These are phyloP conservation scores for Glomus cerebriforme DNA, from an alignment of 192 early-diverging fungal genomes.

Conservation along the genomic window DNA sequence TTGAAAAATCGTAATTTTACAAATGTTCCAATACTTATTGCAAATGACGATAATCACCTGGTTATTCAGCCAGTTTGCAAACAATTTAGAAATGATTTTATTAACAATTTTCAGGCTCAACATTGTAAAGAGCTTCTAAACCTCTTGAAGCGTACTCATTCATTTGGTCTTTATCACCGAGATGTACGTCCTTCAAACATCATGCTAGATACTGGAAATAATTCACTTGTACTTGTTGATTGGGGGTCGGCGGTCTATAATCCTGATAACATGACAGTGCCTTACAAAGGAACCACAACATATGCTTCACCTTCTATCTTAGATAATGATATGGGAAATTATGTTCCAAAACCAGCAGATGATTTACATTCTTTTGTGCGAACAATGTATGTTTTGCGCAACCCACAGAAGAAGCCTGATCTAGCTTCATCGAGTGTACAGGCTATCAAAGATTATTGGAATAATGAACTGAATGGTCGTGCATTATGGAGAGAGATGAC, in stretches of 20 bases:
- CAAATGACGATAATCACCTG: not conserved
- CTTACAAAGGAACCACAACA: too few relatives aligned
- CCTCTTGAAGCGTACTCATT: not conserved
- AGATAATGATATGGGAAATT: not conserved
- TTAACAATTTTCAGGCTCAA: not conserved
- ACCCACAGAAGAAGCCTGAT: not conserved
- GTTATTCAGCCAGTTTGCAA: slow-evolving; percentile 9
- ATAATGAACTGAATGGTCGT: not conserved
- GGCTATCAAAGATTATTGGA: not conserved
- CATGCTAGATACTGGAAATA: slow-evolving; percentile 13
- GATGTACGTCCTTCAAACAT: slow-evolving; percentile 11
- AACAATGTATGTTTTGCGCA: not conserved
- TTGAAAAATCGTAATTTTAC: not conserved
- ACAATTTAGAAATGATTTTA: not conserved
- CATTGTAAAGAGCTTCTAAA: not conserved
- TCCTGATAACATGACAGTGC: not conserved
- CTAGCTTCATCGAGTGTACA: not conserved
- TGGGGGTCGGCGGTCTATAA: slow-evolving; percentile 7
- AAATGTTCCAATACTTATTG: not conserved
- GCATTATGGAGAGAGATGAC: slow-evolving; percentile 2
- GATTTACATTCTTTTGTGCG: slow-evolving; percentile 15
- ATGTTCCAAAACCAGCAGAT: slow-evolving; percentile 1
- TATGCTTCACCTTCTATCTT: not conserved
- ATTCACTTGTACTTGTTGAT: not conserved
- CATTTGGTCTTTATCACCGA: not conserved